Base-by-base conservation (phyloP, 192 early-diverging fungal species). In the Rhizophagus clarus region DNA sequence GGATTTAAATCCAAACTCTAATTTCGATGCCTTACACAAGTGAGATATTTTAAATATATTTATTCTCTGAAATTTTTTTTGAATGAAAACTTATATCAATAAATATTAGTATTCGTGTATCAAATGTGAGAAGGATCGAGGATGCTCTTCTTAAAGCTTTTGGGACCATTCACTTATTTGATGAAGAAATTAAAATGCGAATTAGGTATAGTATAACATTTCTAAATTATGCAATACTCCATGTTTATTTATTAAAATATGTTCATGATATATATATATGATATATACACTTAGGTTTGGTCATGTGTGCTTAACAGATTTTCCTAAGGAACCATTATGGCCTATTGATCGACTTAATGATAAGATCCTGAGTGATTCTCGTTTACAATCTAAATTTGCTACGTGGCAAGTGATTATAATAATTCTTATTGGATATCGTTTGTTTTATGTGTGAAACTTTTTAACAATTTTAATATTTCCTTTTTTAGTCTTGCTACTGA, bases 141-240 rank as follows among this genome's bases (percentile, higher is more conserved):
- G 10, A 74, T 3, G 66, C 74, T 24, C 40, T 87, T 14, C 61
- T 72, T 42, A 61, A 72, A 20, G 84, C 76, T 4, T 69, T 84
- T 22, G 81, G 79, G 14, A 81, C 82, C 17, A 26, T 85, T 24
- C 79, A 83, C 14, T 69, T 87, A 29, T 79, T 79, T 28, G 84
- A 87, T 64, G 83, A 81, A 81, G 76, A 85, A 42, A 80, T 84
- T 24, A 77, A 77, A 26, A 71, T 87, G 77, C 80, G 83, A 11
- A 63, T 84, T 22, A 71, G 77, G 77, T 79, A 61, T 42, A 8
- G 3, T 40, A 51, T n/a, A 47, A 22, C 24, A 56, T 61, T 61
- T 45, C 2, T 45, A 45, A 45, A 12, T 45, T 12, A 2, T 12
- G 11, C 11, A 31, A n/a, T 22, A 32, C 22, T 14, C 10, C 8